Evolutionary conservation across 2,329 filamentous ascomycete species (phyloP).

Genomic region (Epichloe aotearoae): DNA sequence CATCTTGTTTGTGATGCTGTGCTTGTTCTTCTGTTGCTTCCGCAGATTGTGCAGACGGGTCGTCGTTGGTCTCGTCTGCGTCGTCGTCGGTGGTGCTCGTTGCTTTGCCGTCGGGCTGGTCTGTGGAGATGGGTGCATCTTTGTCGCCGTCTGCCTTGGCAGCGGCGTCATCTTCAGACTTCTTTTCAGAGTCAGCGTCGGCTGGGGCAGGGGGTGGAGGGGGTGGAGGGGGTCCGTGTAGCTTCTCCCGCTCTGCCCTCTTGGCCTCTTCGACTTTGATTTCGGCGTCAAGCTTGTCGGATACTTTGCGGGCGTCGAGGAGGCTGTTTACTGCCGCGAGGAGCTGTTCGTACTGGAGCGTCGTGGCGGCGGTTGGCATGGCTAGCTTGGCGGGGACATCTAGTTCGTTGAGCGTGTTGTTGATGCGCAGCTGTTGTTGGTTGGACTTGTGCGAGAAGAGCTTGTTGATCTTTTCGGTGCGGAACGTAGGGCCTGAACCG

Average conservation of each 20-base stretch:
- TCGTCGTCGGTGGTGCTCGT: conserved; percentile 6
- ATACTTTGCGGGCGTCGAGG: conserved; percentile 59
- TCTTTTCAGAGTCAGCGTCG: not conserved
- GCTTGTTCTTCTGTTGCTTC: conserved; percentile 8
- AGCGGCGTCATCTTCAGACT: not conserved
- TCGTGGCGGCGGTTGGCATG: conserved; percentile 62
- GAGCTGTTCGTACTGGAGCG: conserved; percentile 57
- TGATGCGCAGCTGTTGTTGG: conserved; percentile 63
- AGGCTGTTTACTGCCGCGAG: conserved; percentile 54
- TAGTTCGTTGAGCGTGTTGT: conserved; percentile 56
- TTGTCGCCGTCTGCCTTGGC: conserved; percentile 7
- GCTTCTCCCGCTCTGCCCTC: conserved; percentile 38
- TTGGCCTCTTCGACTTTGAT: conserved; percentile 47
- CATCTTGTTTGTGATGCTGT: not conserved
- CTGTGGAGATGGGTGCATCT: conserved; percentile 4
- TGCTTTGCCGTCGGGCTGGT: conserved; percentile 11
- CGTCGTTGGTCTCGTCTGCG: conserved; percentile 6
- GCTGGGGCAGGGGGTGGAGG: not conserved
- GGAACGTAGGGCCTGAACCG: conserved; percentile 76
- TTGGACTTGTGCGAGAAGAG: conserved; percentile 65
- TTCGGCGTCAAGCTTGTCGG: conserved; percentile 65
- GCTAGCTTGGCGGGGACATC: conserved; percentile 56
- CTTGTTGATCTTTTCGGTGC: conserved; percentile 70
- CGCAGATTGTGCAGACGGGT: not conserved
- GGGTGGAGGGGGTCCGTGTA: conserved; percentile 4